These are phyloP conservation scores for Colletotrichum liaoningense DNA, from an alignment of 2,329 filamentous ascomycete genomes.

Conservation along the genomic window DNA sequence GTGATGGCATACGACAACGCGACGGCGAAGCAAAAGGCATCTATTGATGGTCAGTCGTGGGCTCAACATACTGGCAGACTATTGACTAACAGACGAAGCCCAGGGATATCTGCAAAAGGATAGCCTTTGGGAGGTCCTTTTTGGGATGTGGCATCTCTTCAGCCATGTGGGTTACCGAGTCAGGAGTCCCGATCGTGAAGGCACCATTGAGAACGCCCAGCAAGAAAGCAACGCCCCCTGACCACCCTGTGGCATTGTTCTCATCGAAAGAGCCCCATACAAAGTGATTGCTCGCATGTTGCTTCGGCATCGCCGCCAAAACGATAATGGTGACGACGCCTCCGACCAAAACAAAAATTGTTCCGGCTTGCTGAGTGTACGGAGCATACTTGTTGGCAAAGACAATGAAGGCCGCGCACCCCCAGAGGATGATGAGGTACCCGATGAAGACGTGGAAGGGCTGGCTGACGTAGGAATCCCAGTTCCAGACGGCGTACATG, in stretches of 20 bases:
- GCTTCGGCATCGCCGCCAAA: slow-evolving; percentile 62
- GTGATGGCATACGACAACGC: slow-evolving; percentile 65
- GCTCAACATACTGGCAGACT: slow-evolving; percentile 50
- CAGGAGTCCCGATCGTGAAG: slow-evolving; percentile 74
- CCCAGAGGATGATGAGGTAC: slow-evolving; percentile 67
- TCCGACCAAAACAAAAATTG: slow-evolving; percentile 66
- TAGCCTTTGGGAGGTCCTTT: slow-evolving; percentile 61
- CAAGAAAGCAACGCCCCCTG: slow-evolving; percentile 72
- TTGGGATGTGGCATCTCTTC: slow-evolving; percentile 66
- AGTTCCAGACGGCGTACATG: slow-evolving; percentile 71
- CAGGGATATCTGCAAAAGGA: slow-evolving; percentile 60
- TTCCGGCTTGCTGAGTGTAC: slow-evolving; percentile 61
- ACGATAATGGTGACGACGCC: slow-evolving; percentile 66
- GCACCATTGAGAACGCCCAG: slow-evolving; percentile 75
- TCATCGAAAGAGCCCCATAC: slow-evolving; percentile 63
- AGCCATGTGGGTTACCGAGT: slow-evolving; percentile 71
- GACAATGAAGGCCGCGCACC: slow-evolving; percentile 62
- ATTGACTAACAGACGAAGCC: slow-evolving; percentile 54
- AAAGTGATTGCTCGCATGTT: slow-evolving; percentile 61
- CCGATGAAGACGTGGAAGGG: slow-evolving; percentile 71
- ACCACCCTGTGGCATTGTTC: slow-evolving; percentile 64
- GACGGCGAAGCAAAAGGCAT: slow-evolving; percentile 64
- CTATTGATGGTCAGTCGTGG: slow-evolving; percentile 56
- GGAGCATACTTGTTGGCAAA: slow-evolving; percentile 68
- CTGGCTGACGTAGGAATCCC: slow-evolving; percentile 58